These are phyloP conservation scores for Candida mattraensis DNA, from an alignment of 805 yeast genomes.

Conservation along the genomic window DNA sequence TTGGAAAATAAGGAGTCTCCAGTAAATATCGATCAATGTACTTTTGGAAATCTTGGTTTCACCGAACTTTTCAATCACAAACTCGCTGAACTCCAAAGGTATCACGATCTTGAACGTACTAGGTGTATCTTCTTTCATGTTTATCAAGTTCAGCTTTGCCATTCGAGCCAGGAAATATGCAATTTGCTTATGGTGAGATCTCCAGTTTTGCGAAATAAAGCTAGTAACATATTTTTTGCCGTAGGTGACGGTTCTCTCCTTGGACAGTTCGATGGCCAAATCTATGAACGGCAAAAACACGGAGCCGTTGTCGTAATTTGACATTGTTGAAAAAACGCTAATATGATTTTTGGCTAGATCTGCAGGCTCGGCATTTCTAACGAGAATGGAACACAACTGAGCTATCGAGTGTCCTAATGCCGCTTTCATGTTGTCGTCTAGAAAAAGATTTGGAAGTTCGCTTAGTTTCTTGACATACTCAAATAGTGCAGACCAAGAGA, in stretches of 20 bases:
- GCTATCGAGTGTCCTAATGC: slow-evolving; percentile 33
- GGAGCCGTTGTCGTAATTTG: slow-evolving; percentile 34
- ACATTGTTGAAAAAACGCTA: slow-evolving; percentile 40
- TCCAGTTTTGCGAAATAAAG: slow-evolving; percentile 46
- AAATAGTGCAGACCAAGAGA: slow-evolving; percentile 45
- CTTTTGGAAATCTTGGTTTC: slow-evolving; percentile 15
- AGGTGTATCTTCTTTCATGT: slow-evolving; percentile 5
- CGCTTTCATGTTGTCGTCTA: slow-evolving; percentile 7
- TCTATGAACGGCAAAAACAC: slow-evolving; percentile 49
- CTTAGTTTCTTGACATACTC: slow-evolving; percentile 17
- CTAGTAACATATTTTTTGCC: slow-evolving; percentile 48
- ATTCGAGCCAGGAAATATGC: slow-evolving; percentile 44
- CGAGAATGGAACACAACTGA: slow-evolving; percentile 47
- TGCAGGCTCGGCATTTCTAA: slow-evolving; percentile 51
- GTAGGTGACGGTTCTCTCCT: slow-evolving; percentile 46
- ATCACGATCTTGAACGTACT: slow-evolving; percentile 25
- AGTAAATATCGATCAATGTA: slow-evolving; percentile 40
- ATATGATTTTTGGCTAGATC: slow-evolving; percentile 48
- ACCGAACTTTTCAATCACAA: slow-evolving; percentile 29
- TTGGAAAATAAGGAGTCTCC: slow-evolving; percentile 50
- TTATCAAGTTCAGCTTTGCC: slow-evolving; percentile 27
- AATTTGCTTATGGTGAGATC: slow-evolving; percentile 34
- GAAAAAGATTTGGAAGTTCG: slow-evolving; percentile 2
- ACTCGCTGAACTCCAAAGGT: slow-evolving; percentile 34
- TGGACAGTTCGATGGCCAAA: slow-evolving; percentile 40